These are phyloP conservation scores for Sphagnum magellanicum DNA, from an alignment of 228 moss, liverwort and hornwort genomes.

Conservation along the genomic window DNA sequence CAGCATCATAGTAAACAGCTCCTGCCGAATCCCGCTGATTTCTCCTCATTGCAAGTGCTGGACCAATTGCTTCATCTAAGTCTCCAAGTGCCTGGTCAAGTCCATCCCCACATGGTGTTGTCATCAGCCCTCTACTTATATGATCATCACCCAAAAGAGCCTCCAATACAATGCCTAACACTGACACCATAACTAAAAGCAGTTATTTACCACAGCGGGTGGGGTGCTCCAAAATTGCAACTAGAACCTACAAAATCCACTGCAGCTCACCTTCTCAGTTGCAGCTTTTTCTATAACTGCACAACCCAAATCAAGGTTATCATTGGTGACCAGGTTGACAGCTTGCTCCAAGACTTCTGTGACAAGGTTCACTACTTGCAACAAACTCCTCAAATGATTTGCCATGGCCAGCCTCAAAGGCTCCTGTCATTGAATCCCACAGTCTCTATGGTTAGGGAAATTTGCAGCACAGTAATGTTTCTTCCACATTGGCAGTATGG, in stretches of 20 bases:
- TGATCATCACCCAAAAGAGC: too few relatives aligned
- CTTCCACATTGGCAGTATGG: too few relatives aligned
- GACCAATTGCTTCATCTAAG: conserved; percentile 85
- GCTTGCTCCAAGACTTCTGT: conserved; percentile 92
- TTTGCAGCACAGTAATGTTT: too few relatives aligned
- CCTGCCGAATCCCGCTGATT: conserved; percentile 66
- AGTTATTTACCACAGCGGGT: too few relatives aligned
- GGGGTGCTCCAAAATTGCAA: too few relatives aligned
- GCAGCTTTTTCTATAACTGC: conserved; percentile 98
- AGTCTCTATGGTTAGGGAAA: too few relatives aligned
- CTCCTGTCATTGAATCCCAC: conserved; percentile 44
- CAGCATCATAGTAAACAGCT: conserved; percentile 64
- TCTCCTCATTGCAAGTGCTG: conserved; percentile 58
- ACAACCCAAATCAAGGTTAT: conserved; percentile 96
- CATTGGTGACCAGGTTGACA: conserved; percentile 93
- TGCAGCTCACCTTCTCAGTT: conserved; percentile 70
- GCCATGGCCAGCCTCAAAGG: conserved; percentile 94
- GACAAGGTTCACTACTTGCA: conserved; percentile 41
- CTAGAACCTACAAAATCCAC: too few relatives aligned
- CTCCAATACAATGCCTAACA: too few relatives aligned
- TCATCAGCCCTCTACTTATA: too few relatives aligned
- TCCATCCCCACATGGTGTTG: too few relatives aligned
- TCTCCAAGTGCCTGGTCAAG: conserved; percentile 70
- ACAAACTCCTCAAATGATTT: conserved; percentile 67
- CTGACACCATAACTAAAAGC: too few relatives aligned